A percentile compares a stretch with the other conserved stretches of the same genome.
These are phyloP conservation scores for Pisolithus marmoratus DNA, from an alignment of 768 basidiomycete species.

Conservation along the genomic window DNA sequence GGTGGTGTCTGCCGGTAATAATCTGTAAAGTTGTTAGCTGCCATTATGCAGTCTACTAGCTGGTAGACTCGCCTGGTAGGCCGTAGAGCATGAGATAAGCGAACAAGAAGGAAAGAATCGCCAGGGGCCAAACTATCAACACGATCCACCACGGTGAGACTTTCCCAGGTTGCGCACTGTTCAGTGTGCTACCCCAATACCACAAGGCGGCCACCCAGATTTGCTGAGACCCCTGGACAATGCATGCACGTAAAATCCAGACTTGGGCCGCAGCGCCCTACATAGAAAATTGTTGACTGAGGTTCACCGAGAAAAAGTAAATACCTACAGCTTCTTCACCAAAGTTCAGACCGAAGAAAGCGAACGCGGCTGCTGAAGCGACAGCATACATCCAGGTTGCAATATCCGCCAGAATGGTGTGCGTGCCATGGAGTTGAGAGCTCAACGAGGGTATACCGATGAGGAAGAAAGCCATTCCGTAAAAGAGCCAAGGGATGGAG, in stretches of 20 bases:
- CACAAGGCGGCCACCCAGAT: constrained; percentile 93
- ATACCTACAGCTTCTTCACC: constrained; percentile 84
- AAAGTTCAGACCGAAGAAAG: constrained; percentile 94
- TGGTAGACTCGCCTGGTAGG: constrained; percentile 58
- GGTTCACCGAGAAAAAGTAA: background rate
- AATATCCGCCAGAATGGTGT: constrained; percentile 61
- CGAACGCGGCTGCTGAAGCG: constrained; percentile 89
- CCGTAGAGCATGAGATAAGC: constrained; percentile 82
- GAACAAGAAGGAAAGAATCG: constrained; percentile 69
- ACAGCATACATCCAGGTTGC: constrained; percentile 92
- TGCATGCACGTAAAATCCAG: constrained; percentile 86
- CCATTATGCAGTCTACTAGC: background rate
- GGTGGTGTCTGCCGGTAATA: constrained; percentile 92
- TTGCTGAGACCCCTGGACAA: constrained; percentile 94
- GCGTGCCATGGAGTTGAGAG: constrained; percentile 50
- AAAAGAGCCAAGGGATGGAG: constrained; percentile 87
- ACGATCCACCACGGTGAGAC: constrained; percentile 83
- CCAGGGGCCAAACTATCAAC: constrained; percentile 74
- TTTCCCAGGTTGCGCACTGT: constrained; percentile 44
- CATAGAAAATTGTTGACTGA: background rate
- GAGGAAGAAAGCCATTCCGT: constrained; percentile 84
- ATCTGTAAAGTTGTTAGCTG: constrained; percentile 37
- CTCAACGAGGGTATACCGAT: constrained; percentile 83
- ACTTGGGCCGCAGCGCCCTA: constrained; percentile 92
- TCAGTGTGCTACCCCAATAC: constrained; percentile 90